A percentile compares a stretch with the other conserved stretches of the same genome.
These are phyloP conservation scores for Saccharomyces hybrid DNA, from an alignment of 1,139 yeast species.

Conservation along the genomic window DNA sequence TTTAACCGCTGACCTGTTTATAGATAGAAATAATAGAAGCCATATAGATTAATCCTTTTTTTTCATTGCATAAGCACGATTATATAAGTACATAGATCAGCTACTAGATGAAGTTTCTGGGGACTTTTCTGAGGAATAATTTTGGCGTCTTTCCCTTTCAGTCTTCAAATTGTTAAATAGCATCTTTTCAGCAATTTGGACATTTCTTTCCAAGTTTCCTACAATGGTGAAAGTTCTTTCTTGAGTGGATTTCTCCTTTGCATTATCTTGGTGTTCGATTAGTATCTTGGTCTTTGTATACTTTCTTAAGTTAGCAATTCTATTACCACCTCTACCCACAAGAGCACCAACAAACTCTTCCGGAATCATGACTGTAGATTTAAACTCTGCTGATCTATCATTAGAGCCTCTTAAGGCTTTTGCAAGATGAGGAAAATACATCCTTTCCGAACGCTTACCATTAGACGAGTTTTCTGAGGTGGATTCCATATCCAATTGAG, in stretches of 20 bases:
- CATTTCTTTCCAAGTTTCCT: conserved; percentile 43
- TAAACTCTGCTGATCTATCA: conserved; percentile 7
- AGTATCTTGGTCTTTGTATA: conserved; percentile 72
- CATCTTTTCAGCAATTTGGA: conserved; percentile 29
- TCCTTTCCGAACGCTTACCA: conserved; percentile 10
- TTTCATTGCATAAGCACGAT: not conserved
- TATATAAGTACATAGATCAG: not conserved
- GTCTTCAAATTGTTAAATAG: conserved; percentile 55
- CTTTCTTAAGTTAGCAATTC: conserved; percentile 79
- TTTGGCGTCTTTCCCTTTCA: conserved; percentile 61
- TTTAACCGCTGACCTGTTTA: not conserved
- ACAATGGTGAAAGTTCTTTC: conserved; percentile 59
- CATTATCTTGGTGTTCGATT: conserved; percentile 66
- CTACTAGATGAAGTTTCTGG: not conserved
- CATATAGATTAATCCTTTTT: not conserved
- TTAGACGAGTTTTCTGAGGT: conserved; percentile 13
- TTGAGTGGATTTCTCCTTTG: conserved; percentile 38
- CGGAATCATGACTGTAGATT: conserved; percentile 41
- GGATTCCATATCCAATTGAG: conserved; percentile 17
- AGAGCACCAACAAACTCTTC: conserved; percentile 82
- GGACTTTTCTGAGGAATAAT: not conserved
- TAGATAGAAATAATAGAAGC: not conserved
- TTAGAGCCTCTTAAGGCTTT: conserved; percentile 4
- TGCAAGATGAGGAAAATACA: conserved; percentile 21
- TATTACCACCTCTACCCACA: conserved; percentile 76